Conservation (phyloP, 2,329 filamentous ascomycete species). For the Hymenotorrendiella dingleyae region DNA sequence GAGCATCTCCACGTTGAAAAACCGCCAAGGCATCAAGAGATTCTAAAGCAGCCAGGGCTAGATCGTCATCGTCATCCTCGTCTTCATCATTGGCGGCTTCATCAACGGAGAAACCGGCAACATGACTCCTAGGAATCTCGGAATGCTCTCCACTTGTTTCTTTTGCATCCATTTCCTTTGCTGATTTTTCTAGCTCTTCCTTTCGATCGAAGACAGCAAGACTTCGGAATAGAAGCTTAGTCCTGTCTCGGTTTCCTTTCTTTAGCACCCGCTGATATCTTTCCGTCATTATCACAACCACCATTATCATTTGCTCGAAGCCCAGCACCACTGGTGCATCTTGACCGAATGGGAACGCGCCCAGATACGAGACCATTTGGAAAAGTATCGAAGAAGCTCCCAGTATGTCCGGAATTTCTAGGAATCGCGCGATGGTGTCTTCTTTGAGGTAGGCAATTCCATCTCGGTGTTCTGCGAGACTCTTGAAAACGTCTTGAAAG, state of each 20-base stretch:
- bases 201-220: conserved; percentile 65
- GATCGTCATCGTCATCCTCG: conserved; percentile 50
- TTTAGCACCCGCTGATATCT: conserved; percentile 59
- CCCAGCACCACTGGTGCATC: conserved; percentile 66
- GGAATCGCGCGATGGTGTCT: conserved; percentile 63
- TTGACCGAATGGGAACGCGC: conserved; percentile 66
- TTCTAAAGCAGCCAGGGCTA: conserved; percentile 64
- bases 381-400: conserved; percentile 63
- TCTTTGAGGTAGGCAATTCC: conserved; percentile 62
- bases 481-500: conserved; percentile 66
- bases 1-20: conserved; percentile 46
- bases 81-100: conserved; percentile 36
- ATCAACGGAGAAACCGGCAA: conserved; percentile 37
- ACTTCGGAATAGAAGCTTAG: conserved; percentile 64
- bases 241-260: conserved; percentile 50
- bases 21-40: conserved; percentile 59
- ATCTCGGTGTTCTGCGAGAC: conserved; percentile 59
- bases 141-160: conserved; percentile 34
- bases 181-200: conserved; percentile 25
- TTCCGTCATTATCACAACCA: conserved; percentile 66
- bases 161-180: conserved; percentile 32
- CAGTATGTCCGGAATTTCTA: conserved; percentile 67
- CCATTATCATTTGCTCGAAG: conserved; percentile 65
- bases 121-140: conserved; percentile 16
- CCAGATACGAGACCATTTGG: conserved; percentile 65